Conservation (phyloP, 495 filamentous ascomycete species). For the Lasiosphaeris hirsuta region DNA sequence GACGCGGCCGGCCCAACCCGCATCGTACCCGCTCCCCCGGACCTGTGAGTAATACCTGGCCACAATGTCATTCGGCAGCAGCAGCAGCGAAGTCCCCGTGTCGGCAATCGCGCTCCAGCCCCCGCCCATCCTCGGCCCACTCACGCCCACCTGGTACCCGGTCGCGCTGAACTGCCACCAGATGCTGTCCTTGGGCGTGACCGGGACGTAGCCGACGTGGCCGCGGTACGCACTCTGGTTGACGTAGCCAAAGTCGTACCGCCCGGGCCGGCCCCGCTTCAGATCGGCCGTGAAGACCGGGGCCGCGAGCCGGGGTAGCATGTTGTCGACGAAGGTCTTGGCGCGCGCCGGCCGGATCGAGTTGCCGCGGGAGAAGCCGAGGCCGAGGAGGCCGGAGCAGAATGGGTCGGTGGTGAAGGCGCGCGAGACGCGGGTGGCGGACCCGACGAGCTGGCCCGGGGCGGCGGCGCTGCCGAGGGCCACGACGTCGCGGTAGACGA, state of each 20-base stretch:
- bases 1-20: constrained; percentile 48
- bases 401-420: constrained; percentile 55
- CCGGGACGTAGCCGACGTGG: constrained; percentile 2
- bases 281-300: constrained; percentile 63
- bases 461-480: constrained; percentile 59
- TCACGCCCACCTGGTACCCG: background rate
- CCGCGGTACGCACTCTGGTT: constrained; percentile 58
- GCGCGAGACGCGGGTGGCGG: constrained; percentile 55
- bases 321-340: constrained; percentile 68
- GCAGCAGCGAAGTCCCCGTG: constrained; percentile 53
- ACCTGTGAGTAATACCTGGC: constrained; percentile 1
- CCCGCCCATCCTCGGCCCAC: background rate
- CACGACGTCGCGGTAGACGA: constrained; percentile 66
- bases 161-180: constrained; percentile 21
- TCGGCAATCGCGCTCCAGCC: constrained; percentile 51
- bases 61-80: constrained; percentile 1
- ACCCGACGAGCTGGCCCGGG: constrained; percentile 61
- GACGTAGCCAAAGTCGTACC: constrained; percentile 67
- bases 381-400: constrained; percentile 67
- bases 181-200: constrained; percentile 27
- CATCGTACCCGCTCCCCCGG: constrained; percentile 36
- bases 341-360: constrained; percentile 53
- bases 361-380: constrained; percentile 67
- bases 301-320: constrained; percentile 48
- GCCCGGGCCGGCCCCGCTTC: constrained; percentile 53